phyloP scores from a whole-genome alignment of 73 alveolate species.

The Symbiodinium natans region DNA sequence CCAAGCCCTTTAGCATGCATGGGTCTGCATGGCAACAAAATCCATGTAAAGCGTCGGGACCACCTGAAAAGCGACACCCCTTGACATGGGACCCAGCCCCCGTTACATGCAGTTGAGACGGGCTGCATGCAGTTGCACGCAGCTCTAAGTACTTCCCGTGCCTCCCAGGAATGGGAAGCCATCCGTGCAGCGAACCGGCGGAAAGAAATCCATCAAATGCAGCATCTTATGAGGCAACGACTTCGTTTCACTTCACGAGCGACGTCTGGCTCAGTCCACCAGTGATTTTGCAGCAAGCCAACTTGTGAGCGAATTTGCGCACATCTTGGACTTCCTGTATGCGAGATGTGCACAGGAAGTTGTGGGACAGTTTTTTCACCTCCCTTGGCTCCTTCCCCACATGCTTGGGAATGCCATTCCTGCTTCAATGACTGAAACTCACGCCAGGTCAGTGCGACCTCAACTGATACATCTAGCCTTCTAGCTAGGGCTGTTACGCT shows the following conservation, averaged over 20 bases:
- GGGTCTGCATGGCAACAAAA: too few relatives aligned
- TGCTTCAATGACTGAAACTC: too few relatives aligned
- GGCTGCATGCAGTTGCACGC: too few relatives aligned
- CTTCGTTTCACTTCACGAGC: background rate
- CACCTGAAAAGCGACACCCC: too few relatives aligned
- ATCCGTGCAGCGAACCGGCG: constrained; percentile 91
- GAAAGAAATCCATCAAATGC: constrained; percentile 12
- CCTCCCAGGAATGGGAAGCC: constrained; percentile 74
- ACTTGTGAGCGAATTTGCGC: background rate
- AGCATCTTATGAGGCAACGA: background rate
- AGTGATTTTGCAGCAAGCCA: background rate
- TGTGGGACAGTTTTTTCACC: background rate
- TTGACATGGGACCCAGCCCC: too few relatives aligned
- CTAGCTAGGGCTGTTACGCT: too few relatives aligned
- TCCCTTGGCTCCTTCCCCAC: background rate
- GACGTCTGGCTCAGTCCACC: background rate
- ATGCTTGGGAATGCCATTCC: background rate
- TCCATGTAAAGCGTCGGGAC: too few relatives aligned
- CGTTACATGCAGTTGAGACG: too few relatives aligned
- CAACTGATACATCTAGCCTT: too few relatives aligned
- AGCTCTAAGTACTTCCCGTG: background rate
- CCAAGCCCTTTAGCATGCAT: too few relatives aligned
- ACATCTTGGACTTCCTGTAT: background rate
- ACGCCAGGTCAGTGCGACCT: too few relatives aligned
- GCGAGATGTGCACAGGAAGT: background rate